Evolutionary conservation across 805 yeast species (phyloP).

Genomic region (Pichia rugopelliculosa): DNA sequence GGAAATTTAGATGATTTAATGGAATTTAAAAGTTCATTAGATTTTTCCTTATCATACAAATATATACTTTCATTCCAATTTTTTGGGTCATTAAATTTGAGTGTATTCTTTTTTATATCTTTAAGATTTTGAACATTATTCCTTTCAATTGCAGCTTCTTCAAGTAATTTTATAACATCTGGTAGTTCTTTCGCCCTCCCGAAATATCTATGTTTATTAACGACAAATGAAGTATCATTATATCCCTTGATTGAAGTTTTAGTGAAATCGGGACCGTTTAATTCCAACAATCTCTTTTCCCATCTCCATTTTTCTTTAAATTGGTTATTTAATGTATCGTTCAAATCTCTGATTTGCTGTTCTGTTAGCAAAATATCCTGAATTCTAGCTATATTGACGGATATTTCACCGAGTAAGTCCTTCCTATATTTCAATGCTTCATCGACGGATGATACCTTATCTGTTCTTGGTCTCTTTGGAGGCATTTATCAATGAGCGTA

Average conservation of each 20-base stretch:
- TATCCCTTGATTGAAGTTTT: not conserved
- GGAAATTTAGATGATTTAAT: not conserved
- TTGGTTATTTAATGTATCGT: constrained; percentile 63
- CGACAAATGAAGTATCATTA: not conserved
- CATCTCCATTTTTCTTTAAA: constrained; percentile 64
- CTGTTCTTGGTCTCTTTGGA: not conserved
- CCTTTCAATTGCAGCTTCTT: constrained; percentile 24
- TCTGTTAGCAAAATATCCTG: constrained; percentile 57
- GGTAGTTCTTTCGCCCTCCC: constrained; percentile 80
- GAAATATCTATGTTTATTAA: constrained; percentile 49
- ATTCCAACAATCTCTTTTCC: constrained; percentile 63
- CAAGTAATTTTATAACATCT: constrained; percentile 50
- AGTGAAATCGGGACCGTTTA: constrained; percentile 67
- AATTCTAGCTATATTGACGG: constrained; percentile 50
- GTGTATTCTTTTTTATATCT: not conserved
- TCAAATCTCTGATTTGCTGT: constrained; percentile 58
- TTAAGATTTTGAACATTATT: not conserved
- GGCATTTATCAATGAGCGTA: too few relatives aligned
- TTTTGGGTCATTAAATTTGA: not conserved
- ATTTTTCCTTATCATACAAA: not conserved
- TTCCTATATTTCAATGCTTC: not conserved
- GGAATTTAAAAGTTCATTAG: not conserved
- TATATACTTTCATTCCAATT: not conserved
- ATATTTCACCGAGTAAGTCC: constrained; percentile 45
- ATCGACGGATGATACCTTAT: not conserved